Conservation (phyloP, 2,329 filamentous ascomycete species). For the Ceratocystis cacaofunesta region DNA sequence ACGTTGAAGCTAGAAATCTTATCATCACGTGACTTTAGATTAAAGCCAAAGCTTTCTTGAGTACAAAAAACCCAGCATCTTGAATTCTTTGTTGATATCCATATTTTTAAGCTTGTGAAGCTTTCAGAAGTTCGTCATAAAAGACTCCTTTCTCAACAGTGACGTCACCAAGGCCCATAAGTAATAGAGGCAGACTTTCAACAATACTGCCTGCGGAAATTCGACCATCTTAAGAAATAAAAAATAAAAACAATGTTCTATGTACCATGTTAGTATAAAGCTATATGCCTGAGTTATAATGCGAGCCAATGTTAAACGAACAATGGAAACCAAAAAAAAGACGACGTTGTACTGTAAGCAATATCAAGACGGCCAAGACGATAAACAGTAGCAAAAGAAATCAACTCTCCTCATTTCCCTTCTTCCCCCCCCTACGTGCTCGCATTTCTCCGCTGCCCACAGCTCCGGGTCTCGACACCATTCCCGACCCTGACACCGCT, state of each 20-base stretch:
- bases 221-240: background rate
- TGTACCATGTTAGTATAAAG: slow-evolving; percentile 4
- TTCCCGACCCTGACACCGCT: background rate
- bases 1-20: no score
- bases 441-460: background rate
- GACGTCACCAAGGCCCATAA: background rate
- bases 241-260: background rate
- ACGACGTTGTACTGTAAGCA: background rate
- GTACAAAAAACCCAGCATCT: no score
- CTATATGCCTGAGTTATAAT: slow-evolving; percentile 1
- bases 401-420: background rate
- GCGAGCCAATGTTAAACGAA: background rate
- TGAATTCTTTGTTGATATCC: background rate
- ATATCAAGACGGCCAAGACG: background rate
- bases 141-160: background rate
- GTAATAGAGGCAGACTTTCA: background rate
- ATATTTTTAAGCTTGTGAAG: background rate
- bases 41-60: no score
- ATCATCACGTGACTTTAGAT: no score
- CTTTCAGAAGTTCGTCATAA: background rate
- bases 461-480: background rate
- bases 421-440: slow-evolving; percentile 8
- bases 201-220: background rate
- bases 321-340: background rate
- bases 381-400: background rate